Base-by-base conservation (phyloP, 805 yeast genomes). In the Candida stauntonica region DNA sequence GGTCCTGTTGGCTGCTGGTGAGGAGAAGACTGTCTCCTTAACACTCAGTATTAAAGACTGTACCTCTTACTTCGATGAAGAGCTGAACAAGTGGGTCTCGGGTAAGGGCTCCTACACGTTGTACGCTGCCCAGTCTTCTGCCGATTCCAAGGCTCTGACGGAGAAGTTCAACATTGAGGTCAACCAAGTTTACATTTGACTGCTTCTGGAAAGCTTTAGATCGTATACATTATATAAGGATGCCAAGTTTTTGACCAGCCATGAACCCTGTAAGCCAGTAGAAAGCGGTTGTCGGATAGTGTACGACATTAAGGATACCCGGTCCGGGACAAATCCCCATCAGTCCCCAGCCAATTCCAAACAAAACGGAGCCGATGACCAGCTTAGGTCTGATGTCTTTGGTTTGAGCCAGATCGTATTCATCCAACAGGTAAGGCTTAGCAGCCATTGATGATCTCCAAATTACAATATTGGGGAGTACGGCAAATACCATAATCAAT, bases 291-390 rank as follows among this genome's bases (percentile, higher is more conserved):
- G 16, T 15, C 6, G 44, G 40, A 27, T 47, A 36, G 23, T 51
- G 50, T 4, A 42, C 41, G 6, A 36, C 15, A 9, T 62, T 51
- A 1, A 68, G 27, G 1, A 71, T 38, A 0, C 70, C 79, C 13
- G 79, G 77, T 4, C 76, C 79, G 0, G 79, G 79, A 48, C 79
- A 74, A 4, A 72, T 54, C 1, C 79, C 79, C 1, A 65, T 48
- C 3, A 70, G 24, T 1, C 75, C 79, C 79, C 79, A 74, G 0
- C 79, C 79, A 7, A 66, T 12, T 8, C 79, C 79, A 46, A 74
- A 74, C 5, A 71, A 11, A 0, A 56, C 55, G 42, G 67, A 61
- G 3, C 79, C 79, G 3, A 64, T 4, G 0, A 74, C 16, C 34
- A 73, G 63, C 26, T 53, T 57, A 0, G 33, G 17, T 0, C 60